These are phyloP conservation scores for Skeletonema tropicum DNA, from an alignment of 108 stramenopile species.

Conservation along the genomic window DNA sequence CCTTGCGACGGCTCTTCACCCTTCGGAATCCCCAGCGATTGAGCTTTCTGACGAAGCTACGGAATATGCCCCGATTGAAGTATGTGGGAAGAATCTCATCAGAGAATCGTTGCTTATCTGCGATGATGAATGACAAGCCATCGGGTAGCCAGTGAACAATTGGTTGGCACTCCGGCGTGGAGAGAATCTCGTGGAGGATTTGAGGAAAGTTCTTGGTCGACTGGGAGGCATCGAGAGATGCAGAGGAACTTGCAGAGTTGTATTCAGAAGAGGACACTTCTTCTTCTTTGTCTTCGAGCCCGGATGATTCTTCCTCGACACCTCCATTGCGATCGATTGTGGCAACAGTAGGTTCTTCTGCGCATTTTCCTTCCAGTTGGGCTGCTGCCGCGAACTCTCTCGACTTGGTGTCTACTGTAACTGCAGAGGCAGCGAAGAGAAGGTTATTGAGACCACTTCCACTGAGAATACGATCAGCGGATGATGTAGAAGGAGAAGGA, in stretches of 20 bases:
- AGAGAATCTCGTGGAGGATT: constrained; percentile 30
- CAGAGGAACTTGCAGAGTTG: not conserved
- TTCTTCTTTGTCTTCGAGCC: not conserved
- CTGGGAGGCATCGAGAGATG: not conserved
- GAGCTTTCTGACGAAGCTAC: constrained; percentile 40
- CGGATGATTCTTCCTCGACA: too few relatives aligned
- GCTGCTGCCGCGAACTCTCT: too few relatives aligned
- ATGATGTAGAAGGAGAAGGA: too few relatives aligned
- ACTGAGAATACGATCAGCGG: too few relatives aligned
- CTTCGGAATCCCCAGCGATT: constrained; percentile 11
- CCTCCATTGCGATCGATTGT: too few relatives aligned
- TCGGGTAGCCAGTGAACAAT: constrained; percentile 36
- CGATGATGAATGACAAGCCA: constrained; percentile 23
- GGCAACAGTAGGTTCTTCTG: too few relatives aligned
- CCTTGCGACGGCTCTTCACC: not conserved
- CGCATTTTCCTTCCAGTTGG: too few relatives aligned
- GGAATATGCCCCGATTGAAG: constrained; percentile 43
- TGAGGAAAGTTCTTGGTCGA: constrained; percentile 18
- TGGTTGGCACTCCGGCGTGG: constrained; percentile 5
- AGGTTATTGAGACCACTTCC: too few relatives aligned
- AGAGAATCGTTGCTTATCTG: constrained; percentile 27
- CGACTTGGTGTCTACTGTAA: too few relatives aligned
- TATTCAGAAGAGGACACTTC: not conserved
- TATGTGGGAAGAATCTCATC: constrained; percentile 41
- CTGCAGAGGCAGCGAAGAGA: too few relatives aligned